Conservation (phyloP, 2,329 filamentous ascomycete genomes). For the Cladosporium halotolerans region DNA sequence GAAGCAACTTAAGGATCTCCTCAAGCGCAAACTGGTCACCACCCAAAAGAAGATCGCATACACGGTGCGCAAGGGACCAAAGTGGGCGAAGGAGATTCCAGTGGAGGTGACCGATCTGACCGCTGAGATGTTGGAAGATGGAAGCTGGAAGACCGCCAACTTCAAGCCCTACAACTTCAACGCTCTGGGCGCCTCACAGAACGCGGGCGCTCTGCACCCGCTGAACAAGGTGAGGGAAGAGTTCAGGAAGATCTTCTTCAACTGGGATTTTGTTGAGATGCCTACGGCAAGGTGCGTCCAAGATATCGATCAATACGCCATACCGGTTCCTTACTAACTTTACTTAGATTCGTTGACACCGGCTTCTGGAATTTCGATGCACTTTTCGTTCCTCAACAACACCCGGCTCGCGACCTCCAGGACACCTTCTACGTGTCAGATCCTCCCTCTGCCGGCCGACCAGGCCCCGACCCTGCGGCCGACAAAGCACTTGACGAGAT, state of each 20-base stretch:
- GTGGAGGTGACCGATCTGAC: constrained; percentile 96
- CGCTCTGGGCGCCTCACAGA: constrained; percentile 55
- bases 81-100: constrained; percentile 80
- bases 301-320: no score
- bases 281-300: constrained; percentile 64
- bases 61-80: constrained; percentile 74
- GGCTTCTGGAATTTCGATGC: constrained; percentile 99
- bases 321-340: constrained; percentile 6
- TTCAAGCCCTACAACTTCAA: constrained; percentile 86
- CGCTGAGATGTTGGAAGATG: constrained; percentile 80
- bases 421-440: constrained; percentile 99
- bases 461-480: constrained; percentile 49
- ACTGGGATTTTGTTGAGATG: constrained; percentile 99
- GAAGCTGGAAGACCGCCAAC: constrained; percentile 84
- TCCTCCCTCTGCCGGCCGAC: constrained; percentile 65
- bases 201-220: constrained; percentile 44
- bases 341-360: constrained; percentile 73
- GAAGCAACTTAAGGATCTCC: constrained; percentile 73
- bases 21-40: constrained; percentile 84
- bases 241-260: constrained; percentile 97
- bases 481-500: constrained; percentile 44
- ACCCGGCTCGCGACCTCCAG: constrained; percentile 93
- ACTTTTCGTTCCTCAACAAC: constrained; percentile 94
- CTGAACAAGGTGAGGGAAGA: constrained; percentile 93
- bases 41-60: constrained; percentile 81